Base-by-base conservation (phyloP, 2,329 filamentous ascomycete genomes). In the Aspergillus hiratsukae region DNA sequence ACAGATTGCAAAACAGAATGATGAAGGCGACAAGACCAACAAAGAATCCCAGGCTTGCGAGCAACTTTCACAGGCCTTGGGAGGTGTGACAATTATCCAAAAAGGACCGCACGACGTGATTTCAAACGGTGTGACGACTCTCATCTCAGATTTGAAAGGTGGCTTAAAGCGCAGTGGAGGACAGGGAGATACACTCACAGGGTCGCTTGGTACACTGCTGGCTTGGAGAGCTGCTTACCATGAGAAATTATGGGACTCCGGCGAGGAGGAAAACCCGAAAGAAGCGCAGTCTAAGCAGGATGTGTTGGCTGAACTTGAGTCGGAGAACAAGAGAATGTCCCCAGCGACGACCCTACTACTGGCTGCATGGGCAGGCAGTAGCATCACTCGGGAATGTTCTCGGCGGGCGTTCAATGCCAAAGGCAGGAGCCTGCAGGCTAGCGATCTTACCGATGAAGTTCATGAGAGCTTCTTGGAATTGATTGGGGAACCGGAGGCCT, bases 131-230 rank as follows among this genome's bases (percentile, higher is more conserved):
- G 78, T 82, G 56, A 80, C 81, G 53, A 96, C 89, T n/a, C 75
- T 92, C 27, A 78, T 88, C 0, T 89, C 87, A 27, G 91, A 96
- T 64, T 76, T 92, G 2, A 76, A 85, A 67, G 94, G 94, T 8
- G 93, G 93, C 1, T 75, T 86, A 72, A 99, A 99, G 83, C 82
- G 94, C 62, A 93, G 90, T 56, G 94, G 93, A 49, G 94, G 94
- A 0, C 94, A 99, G 76, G 94, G 94, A 1, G 94, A 99, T 75
- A 97, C 94, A 3, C 78, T 99, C 62, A 97, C 94, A 0, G 94
- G 94, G 1, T 87, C 87, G 35, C 78, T 99, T 62, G 94, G 89
- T 1, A 97, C 94, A 3, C 85, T 99, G 63, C 75, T 97, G 61
- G 92, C 85, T 1, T 99, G 93, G 87, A 82, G 93, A 58, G 87